These are phyloP conservation scores for Herpetospermum pedunculosum DNA, from an alignment of 306 rosid species.

Conservation along the genomic window DNA sequence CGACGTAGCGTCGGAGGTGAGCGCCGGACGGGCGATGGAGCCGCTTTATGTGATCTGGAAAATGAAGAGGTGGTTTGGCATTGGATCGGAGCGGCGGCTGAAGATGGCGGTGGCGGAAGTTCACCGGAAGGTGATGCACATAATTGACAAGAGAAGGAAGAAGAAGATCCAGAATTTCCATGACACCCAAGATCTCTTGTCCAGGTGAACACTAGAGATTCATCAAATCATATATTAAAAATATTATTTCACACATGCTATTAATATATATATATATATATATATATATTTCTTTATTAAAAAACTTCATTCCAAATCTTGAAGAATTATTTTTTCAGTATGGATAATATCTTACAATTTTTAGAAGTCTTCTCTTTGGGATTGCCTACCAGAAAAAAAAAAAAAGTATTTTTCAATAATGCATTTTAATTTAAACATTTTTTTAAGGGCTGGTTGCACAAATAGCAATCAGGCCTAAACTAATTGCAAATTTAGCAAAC, in stretches of 20 bases:
- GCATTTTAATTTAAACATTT: too few relatives aligned
- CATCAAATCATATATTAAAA: not conserved
- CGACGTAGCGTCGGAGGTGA: slow-evolving; percentile 53
- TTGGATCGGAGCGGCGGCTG: slow-evolving; percentile 60
- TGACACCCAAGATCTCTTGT: slow-evolving; percentile 44
- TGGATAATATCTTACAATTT: too few relatives aligned
- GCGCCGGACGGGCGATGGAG: slow-evolving; percentile 63
- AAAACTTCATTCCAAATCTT: not conserved
- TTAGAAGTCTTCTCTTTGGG: too few relatives aligned
- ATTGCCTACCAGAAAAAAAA: too few relatives aligned
- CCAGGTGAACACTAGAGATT: slow-evolving; percentile 20
- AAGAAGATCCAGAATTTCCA: not conserved
- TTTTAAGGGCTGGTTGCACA: too few relatives aligned
- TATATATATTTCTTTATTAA: too few relatives aligned
- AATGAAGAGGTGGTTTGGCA: slow-evolving; percentile 55
- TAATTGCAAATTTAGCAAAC: too few relatives aligned
- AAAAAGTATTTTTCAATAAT: too few relatives aligned
- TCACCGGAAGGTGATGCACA: slow-evolving; percentile 33
- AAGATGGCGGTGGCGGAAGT: slow-evolving; percentile 43
- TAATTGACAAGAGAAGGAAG: slow-evolving; percentile 34
- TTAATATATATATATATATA: not conserved
- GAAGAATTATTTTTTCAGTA: too few relatives aligned
- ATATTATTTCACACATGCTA: not conserved
- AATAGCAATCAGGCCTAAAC: too few relatives aligned
- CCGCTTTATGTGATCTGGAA: slow-evolving; percentile 62